Evolutionary conservation across 371 early-diverging fungal species (phyloP).

Genomic region (Circinella minor): DNA sequence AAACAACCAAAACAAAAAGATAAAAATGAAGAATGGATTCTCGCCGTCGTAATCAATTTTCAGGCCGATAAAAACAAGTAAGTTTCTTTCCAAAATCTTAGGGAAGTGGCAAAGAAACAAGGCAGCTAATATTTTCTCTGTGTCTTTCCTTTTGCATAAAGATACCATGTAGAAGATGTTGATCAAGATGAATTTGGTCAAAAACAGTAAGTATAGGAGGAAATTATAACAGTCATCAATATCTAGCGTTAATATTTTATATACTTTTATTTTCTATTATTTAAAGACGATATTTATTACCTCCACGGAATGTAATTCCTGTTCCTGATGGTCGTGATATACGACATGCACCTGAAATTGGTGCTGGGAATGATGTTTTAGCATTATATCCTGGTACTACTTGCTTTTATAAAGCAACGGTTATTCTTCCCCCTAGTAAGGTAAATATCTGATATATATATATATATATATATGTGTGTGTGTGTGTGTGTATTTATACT

Average conservation of each 20-base stretch:
- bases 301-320: constrained; percentile 66
- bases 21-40: constrained; percentile 78
- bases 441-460: constrained; percentile 29
- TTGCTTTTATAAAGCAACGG: constrained; percentile 84
- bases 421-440: constrained; percentile 73
- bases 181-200: constrained; percentile 72
- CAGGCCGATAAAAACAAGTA: constrained; percentile 69
- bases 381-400: constrained; percentile 88
- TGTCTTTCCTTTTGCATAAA: constrained; percentile 14
- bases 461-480: too few species aligned
- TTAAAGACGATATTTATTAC: constrained; percentile 64
- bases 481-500: too few species aligned
- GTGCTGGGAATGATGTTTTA: constrained; percentile 70
- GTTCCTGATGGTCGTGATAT: constrained; percentile 58
- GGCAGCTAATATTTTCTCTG: too few species aligned
- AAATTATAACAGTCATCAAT: too few species aligned
- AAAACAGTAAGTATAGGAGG: constrained; percentile 55
- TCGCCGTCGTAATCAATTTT: constrained; percentile 69
- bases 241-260: too few species aligned
- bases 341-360: constrained; percentile 54
- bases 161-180: constrained; percentile 77
- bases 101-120: too few species aligned
- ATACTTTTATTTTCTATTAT: constrained; percentile 6
- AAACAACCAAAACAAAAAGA: constrained; percentile 63
- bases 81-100: neutral